Evolutionary conservation across 306 rosid species (phyloP), one percentile per base, ranked within the genome.

Genomic region (Vigna reflexopilosa): DNA sequence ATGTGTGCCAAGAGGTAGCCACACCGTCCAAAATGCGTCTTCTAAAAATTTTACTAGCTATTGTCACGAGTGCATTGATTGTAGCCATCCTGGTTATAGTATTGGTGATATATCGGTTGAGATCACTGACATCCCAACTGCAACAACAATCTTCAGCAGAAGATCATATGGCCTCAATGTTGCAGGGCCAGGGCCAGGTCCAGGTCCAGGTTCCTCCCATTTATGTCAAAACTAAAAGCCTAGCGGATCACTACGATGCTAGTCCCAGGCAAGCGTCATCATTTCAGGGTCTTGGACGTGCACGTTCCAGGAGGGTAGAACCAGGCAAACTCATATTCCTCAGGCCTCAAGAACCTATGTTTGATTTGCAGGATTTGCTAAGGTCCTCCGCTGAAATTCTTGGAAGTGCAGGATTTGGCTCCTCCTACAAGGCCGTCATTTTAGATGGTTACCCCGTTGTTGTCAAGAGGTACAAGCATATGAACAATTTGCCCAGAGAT

Each of bases 391-490:
- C 99, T 0, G 99, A 96, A 63, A 83, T 96, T 59, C 77, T 96
- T 49, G 99, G 99, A 16, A 96, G 99, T 67, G 96, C 96, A 0
- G 80, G 85, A 1, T 96, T 96, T 48, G 99, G 97, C 4, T 88
- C 99, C 70, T 96, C 99, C 1, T 96, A 91, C 87, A 96, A 93
- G 86, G 97, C 97, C 0, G 85, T 68, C 26, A 56, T 96, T 47
- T 32, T 42, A 20, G 83, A 82, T 40, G 90, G 84, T 12, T 83
- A 81, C 59, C 75, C 89, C 1, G 80, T 96, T 57, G 98, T 89
- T 38, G 98, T 95, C 9, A 95, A 95, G 84, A 86, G 98, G 88
- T 95, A 89, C 77, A 95, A 82, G 86, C 91, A 89, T 4, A 92
- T 95, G 98, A 95, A 92, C 88, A 88, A 82, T 32, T 86, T 91